Conservation (phyloP, 306 rosid species). For the Vachellia collinsii region DNA sequence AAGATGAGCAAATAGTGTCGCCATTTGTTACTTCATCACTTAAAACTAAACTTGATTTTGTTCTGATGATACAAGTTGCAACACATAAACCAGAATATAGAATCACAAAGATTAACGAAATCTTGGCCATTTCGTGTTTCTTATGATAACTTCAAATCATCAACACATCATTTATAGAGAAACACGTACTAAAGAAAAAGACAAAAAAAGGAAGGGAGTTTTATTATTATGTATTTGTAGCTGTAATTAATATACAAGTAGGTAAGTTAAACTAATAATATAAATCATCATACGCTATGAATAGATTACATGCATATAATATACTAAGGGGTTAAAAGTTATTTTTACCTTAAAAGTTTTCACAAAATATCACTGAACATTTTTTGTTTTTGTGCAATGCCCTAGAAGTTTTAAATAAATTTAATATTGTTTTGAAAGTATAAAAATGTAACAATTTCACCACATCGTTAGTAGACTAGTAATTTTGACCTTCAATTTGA, state of each 20-base stretch:
- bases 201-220: conserved; percentile 14
- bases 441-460: too few species aligned
- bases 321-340: too few species aligned
- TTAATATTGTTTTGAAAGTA: too few species aligned
- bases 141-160: conserved; percentile 35
- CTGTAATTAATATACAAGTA: background rate
- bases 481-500: too few species aligned
- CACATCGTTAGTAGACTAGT: too few species aligned
- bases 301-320: background rate
- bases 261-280: background rate
- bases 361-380: too few species aligned
- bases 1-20: conserved; percentile 54
- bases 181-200: conserved; percentile 27
- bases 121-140: conserved; percentile 41
- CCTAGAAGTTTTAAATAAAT: too few species aligned
- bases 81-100: background rate
- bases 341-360: too few species aligned
- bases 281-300: background rate
- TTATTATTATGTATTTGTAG: conserved; percentile 29
- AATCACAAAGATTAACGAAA: background rate
- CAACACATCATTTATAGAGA: conserved; percentile 35
- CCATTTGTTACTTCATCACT: background rate
- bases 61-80: background rate
- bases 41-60: background rate
- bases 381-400: too few species aligned